Evolutionary conservation across 1,284 basidiomycete genomes (phyloP), one percentile per base, ranked within the genome.

Genomic region (Cutaneotrichosporon cutaneum): DNA sequence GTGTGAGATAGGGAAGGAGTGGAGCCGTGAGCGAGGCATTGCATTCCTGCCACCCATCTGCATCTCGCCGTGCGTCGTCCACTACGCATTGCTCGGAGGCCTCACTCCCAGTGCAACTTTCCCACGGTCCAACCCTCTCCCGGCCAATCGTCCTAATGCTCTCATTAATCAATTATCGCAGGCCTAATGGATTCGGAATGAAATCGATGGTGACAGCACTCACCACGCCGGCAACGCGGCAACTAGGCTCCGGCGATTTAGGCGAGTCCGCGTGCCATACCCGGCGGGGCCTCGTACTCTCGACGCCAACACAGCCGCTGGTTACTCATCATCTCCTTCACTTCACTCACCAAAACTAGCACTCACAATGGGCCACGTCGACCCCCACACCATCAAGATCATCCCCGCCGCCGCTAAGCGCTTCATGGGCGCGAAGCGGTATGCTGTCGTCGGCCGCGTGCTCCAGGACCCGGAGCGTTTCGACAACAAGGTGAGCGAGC

Each of bases 361-460:
- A 47, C n/a, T 18, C 51, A 60, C 27, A 18, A 66, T 66, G 64
- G 64, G 42, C 24, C 65, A 66, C 65, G 59, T 66, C 61, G 65
- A 66, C 59, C 65, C 66, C 55, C 63, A 64, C 62, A 60, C 59
- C 58, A 54, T 67, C 58, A 62, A 64, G 61, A 30, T 64, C 63
- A 61, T 64, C 45, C 61, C 66, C 26, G 55, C 55, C 16, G 69
- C 69, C 22, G 73, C 75, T 63, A 70, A 71, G 65, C 58, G 61
- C 54, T 78, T 78, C 66, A 68, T 78, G 56, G 48, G 54, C 35
- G 74, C 76, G 10, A 61, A 71, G 58, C 63, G 68, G 33, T 78
- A 69, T 60, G 75, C 73, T 16, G 75, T 78, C 32, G 71, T 77
- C 26, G 76, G 76, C 11, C 66, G 72, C 6, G 68, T 73, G 27